Conservation (phyloP, 164 flowering plant genomes). For the Chimonanthus praecox region DNA sequence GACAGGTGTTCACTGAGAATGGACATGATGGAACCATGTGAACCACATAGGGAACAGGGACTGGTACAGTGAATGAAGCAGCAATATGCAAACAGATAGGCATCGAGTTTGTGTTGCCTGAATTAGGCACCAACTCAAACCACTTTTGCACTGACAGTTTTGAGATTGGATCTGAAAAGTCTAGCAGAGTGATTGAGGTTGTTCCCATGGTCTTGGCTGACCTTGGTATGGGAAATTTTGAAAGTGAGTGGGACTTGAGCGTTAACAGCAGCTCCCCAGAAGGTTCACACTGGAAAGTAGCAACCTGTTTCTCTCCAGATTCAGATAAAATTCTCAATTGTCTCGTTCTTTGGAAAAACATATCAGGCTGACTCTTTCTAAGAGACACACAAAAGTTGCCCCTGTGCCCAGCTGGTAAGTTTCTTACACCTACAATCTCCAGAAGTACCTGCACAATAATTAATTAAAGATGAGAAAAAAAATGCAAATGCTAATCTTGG, state of each 20-base stretch:
- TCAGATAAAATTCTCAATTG: constrained; percentile 54
- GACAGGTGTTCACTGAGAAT: constrained; percentile 39
- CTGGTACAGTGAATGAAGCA: constrained; percentile 61
- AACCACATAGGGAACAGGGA: constrained; percentile 39
- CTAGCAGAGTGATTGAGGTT: constrained; percentile 48
- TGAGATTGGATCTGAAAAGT: constrained; percentile 37
- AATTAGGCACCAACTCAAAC: constrained; percentile 53
- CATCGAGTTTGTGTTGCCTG: constrained; percentile 29
- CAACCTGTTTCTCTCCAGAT: constrained; percentile 61
- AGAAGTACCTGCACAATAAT: constrained; percentile 50
- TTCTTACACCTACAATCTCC: constrained; percentile 65
- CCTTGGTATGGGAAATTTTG: constrained; percentile 34
- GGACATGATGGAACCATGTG: constrained; percentile 46
- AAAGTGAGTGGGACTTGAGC: constrained; percentile 41
- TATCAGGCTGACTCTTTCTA: constrained; percentile 69
- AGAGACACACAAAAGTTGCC: constrained; percentile 51
- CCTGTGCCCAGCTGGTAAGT: constrained; percentile 57
- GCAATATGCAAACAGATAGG: constrained; percentile 63
- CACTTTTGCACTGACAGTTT: constrained; percentile 62
- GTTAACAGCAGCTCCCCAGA: constrained; percentile 63
- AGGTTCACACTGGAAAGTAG: constrained; percentile 74
- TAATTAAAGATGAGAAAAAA: neutral
- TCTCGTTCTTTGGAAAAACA: constrained; percentile 42
- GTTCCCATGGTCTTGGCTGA: constrained; percentile 45
- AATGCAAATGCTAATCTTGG: neutral